Evolutionary conservation across 2,329 filamentous ascomycete genomes (phyloP).

Genomic region (Xylaria digitata): DNA sequence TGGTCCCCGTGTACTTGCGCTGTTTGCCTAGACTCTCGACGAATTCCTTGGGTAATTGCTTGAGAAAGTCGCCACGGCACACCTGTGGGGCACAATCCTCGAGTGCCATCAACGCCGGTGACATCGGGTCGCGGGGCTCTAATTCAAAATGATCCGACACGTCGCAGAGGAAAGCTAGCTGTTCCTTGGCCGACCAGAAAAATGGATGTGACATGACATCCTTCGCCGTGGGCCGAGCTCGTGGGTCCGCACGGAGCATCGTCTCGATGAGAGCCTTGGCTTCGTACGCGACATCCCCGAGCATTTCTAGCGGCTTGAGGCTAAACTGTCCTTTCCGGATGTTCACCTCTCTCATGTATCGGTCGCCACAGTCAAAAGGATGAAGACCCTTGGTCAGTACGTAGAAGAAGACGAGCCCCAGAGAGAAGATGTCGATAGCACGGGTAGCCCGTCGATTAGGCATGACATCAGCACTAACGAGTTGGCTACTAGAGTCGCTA

Average conservation of each 20-base stretch:
- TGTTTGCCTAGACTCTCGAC: slow-evolving; percentile 92
- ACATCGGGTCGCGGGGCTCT: slow-evolving; percentile 85
- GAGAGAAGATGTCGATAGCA: slow-evolving; percentile 96
- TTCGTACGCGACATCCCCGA: slow-evolving; percentile 87
- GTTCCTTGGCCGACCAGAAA: slow-evolving; percentile 93
- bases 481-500: slow-evolving; percentile 71
- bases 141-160: slow-evolving; percentile 97
- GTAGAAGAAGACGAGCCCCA: slow-evolving; percentile 98
- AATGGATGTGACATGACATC: slow-evolving; percentile 80
- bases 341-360: slow-evolving; percentile 96
- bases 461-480: slow-evolving; percentile 67
- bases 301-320: slow-evolving; percentile 74
- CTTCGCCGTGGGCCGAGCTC: slow-evolving; percentile 60
- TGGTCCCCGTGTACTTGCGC: slow-evolving; percentile 88
- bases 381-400: slow-evolving; percentile 93
- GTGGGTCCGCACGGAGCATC: slow-evolving; percentile 78
- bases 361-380: slow-evolving; percentile 92
- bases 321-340: slow-evolving; percentile 90
- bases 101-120: slow-evolving; percentile 70
- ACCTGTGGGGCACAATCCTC: slow-evolving; percentile 65
- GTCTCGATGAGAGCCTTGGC: slow-evolving; percentile 85
- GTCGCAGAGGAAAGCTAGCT: slow-evolving; percentile 92
- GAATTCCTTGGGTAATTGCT: slow-evolving; percentile 80
- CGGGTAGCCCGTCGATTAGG: slow-evolving; percentile 85
- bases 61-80: slow-evolving; percentile 80